Percentiles rank a stretch among this genome's conserved stretches.
Conservation (phyloP, 768 basidiomycete species). For the Mrakia blollopis region DNA sequence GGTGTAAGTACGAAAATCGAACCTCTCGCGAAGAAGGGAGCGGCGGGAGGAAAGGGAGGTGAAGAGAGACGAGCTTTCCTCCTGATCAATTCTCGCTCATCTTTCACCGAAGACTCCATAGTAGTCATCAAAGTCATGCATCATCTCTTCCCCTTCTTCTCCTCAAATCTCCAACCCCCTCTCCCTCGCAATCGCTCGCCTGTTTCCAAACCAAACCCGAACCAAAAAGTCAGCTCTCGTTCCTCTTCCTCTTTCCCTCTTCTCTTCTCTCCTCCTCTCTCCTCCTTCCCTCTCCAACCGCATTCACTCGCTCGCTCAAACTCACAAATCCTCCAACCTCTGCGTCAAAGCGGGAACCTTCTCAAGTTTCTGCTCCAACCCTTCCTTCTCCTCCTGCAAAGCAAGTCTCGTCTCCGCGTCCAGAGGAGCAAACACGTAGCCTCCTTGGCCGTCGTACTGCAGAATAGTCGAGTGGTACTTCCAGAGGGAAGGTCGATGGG, state of each 20-base stretch:
- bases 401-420: constrained; percentile 85
- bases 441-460: constrained; percentile 69
- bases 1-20: too few relatives aligned
- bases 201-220: background rate
- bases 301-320: too few relatives aligned
- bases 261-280: background rate
- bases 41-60: too few relatives aligned
- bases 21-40: too few relatives aligned
- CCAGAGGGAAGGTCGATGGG: constrained; percentile 33
- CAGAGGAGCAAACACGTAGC: constrained; percentile 71
- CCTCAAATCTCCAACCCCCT: constrained; percentile 16
- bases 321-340: constrained; percentile 22
- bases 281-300: too few relatives aligned
- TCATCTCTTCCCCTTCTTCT: background rate
- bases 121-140: background rate
- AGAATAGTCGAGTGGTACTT: constrained; percentile 42
- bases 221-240: background rate
- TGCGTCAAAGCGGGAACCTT: constrained; percentile 84
- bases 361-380: constrained; percentile 72
- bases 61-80: too few relatives aligned
- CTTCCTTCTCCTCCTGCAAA: constrained; percentile 90
- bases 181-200: constrained; percentile 19
- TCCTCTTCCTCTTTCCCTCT: background rate
- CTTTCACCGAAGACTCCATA: background rate
- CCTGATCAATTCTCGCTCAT: too few relatives aligned